Evolutionary conservation across 768 basidiomycete species (phyloP), one percentile per base, ranked within the genome.

Genomic region (Piloderma croceum): DNA sequence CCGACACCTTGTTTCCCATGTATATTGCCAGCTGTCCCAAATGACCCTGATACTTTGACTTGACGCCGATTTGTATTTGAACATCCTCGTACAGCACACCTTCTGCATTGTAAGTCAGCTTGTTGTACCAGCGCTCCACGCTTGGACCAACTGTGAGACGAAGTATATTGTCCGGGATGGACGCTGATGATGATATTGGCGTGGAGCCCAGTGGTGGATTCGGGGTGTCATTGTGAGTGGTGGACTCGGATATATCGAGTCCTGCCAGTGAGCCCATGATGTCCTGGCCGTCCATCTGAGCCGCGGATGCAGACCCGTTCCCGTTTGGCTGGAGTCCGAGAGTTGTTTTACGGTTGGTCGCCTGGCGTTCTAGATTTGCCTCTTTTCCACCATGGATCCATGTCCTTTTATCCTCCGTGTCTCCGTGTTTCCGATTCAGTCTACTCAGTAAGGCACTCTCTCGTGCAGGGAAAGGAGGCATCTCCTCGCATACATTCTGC

Each of bases 301-400:
- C 48, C 11, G 48, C 41, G 27, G 66, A 39, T 24, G 68, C 56
- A 32, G 61, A 61, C 3, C 57, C 68, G 35, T 66, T 65, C 7
- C 59, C 49, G 41, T 63, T 60, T 13, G 60, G 48, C 43, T 64
- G 51, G n/a, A n/a, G n/a, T n/a, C n/a, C n/a, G n/a, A n/a, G n/a
- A 11, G 68, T 63, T 22, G 62, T 63, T 52, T 78, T 79, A 20
- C 72, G 73, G 62, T 68, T 77, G 24, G 76, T 69, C 4, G 72
- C 61, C 38, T 83, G 81, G 40, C 83, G 73, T 27, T 93, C 90
- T 42, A 86, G 59, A 53, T 92, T 96, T 31, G 84, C 80, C 47
- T 91, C 90, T 62, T 88, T 92, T n/a, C 90, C 90, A 5, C 93
- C 92, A 49, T 92, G 87, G 41, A 92, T 68, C 94, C 94, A 97